Base-by-base conservation (phyloP, 805 yeast genomes). In the Lachancea kluyveri region DNA sequence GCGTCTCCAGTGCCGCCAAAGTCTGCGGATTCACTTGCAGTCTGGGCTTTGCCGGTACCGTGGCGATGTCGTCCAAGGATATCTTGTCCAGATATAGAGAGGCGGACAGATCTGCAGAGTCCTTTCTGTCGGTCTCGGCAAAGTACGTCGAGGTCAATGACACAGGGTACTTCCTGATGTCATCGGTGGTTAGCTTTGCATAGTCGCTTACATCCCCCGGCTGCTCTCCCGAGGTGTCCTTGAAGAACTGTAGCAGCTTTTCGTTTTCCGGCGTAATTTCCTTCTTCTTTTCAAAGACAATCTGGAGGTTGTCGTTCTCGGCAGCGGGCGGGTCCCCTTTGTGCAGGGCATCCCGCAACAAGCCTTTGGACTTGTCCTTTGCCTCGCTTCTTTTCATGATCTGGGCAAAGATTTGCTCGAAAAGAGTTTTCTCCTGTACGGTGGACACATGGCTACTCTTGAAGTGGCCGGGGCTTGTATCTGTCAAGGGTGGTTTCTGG, bases 91-190 rank as follows among this genome's bases (percentile, higher is more conserved):
- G 26, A 17, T 24, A 24, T 5, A 8, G 10, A 19, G 21, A 8
- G n/a, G n/a, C n/a, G n/a, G n/a, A n/a, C n/a, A n/a, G n/a, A n/a
- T n/a, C n/a, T n/a, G n/a, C n/a, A n/a, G n/a, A n/a, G n/a, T n/a
- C n/a, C 18, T 32, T 28, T 6, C 19, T 29, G 9, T 31, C 32
- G n/a, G 26, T 21, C 12, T 35, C 28, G 10, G 40, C 33, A 22
- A 45, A 39, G 16, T 36, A 36, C 22, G 37, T 39, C 1, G 50
- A 39, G 8, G 46, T 36, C 33, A 46, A 31, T 2, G 52, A 46
- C 3, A 46, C 50, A 4, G 52, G 52, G 27, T 43, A 43, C 20
- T 43, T 40, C 26, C 52, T 43, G n/a, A 46, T 46, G 31, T 46
- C 52, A 17, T 43, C 45, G n/a, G 42, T 45, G 4, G 45, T 45